Evolutionary conservation across 2,329 filamentous ascomycete genomes (phyloP).

Genomic region (Pezicula radicicola): DNA sequence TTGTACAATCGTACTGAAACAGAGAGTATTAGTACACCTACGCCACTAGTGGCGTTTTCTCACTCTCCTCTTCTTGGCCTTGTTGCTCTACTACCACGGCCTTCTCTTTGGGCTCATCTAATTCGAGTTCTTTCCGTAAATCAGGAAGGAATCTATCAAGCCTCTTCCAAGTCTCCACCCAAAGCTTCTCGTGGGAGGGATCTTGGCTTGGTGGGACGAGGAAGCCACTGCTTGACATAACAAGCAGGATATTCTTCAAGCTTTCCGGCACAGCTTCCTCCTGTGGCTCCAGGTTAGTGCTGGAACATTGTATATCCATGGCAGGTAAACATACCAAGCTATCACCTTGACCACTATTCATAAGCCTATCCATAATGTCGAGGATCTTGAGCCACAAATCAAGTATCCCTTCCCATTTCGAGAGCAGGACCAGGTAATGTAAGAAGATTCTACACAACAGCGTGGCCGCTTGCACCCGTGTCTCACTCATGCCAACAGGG

Average conservation of each 20-base stretch:
- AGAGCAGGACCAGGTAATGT: conserved; percentile 83
- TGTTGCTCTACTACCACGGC: neutral
- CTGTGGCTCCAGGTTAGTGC: conserved; percentile 37
- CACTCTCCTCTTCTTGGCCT: neutral
- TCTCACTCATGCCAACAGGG: conserved; percentile 91
- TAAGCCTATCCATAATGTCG: conserved; percentile 90
- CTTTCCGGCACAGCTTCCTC: conserved; percentile 95
- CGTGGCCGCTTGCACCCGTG: conserved; percentile 85
- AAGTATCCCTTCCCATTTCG: conserved; percentile 83
- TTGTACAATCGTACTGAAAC: neutral
- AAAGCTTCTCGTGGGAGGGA: conserved; percentile 51
- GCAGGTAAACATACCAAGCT: conserved; percentile 65
- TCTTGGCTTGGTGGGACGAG: conserved; percentile 68
- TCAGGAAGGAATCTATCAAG: conserved; percentile 65
- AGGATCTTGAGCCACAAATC: conserved; percentile 91
- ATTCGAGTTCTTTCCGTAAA: conserved; percentile 51
- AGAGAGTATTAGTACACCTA: conserved; percentile 39
- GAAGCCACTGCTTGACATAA: conserved; percentile 89
- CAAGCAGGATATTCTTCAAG: conserved; percentile 91
- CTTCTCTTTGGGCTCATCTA: conserved; percentile 39
- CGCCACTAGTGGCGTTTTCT: neutral
- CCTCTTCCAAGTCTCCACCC: conserved; percentile 62
- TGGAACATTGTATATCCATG: neutral
- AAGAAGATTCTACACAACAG: conserved; percentile 93
- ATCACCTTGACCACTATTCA: conserved; percentile 92